Evolutionary conservation across 2,329 filamentous ascomycete species (phyloP).

Genomic region (Epichloe gansuensis): DNA sequence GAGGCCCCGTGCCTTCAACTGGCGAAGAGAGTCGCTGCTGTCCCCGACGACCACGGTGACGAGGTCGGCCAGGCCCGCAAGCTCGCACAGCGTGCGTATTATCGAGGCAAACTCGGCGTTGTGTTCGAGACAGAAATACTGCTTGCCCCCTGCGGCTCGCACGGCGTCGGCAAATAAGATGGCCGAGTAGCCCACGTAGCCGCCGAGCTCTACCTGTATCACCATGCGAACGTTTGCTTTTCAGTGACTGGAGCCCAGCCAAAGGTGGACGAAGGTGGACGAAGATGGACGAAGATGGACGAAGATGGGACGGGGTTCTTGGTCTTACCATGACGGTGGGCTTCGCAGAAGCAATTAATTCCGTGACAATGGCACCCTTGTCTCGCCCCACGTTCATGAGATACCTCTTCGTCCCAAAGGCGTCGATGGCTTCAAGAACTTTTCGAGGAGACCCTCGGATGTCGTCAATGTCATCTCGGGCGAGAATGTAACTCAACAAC

Average conservation of each 20-base stretch:
- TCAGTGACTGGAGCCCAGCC: background rate
- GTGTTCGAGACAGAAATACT: constrained; percentile 60
- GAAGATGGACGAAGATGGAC: background rate
- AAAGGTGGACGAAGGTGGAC: background rate
- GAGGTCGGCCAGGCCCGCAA: constrained; percentile 58
- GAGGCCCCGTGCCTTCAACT: constrained; percentile 39
- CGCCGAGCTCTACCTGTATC: constrained; percentile 52
- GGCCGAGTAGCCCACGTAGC: constrained; percentile 72
- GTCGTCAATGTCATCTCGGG: constrained; percentile 45
- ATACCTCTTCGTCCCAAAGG: constrained; percentile 37
- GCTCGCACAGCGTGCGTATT: constrained; percentile 53
- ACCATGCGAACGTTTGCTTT: background rate
- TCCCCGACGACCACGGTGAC: constrained; percentile 60
- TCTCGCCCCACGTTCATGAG: constrained; percentile 70
- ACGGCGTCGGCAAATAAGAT: constrained; percentile 61
- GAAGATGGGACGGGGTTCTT: background rate
- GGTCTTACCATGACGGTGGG: constrained; percentile 45
- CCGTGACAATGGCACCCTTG: constrained; percentile 59
- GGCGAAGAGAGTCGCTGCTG: constrained; percentile 51
- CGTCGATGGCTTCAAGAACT: constrained; percentile 58
- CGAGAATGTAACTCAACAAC: constrained; percentile 56
- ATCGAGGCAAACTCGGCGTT: constrained; percentile 64
- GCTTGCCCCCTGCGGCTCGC: constrained; percentile 46
- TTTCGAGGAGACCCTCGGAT: constrained; percentile 50
- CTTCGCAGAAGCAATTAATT: constrained; percentile 53